Base-by-base conservation (phyloP, 176 grass and related monocot species). In the Dactylis glomerata region DNA sequence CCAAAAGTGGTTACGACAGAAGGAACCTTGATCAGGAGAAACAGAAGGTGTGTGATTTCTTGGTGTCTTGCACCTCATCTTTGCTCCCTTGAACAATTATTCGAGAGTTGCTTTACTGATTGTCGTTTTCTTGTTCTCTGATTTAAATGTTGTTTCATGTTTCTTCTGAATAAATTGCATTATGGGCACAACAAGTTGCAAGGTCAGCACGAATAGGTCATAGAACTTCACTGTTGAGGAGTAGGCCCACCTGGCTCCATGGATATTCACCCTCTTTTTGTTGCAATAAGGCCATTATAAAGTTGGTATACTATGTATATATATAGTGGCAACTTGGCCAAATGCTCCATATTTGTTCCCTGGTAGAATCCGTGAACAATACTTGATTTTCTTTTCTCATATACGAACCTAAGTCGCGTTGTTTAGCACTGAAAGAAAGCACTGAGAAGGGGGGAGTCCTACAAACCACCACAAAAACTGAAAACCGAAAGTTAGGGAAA, bases 21-120 rank as follows among this genome's bases (percentile, higher is more conserved):
- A 31, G 15, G 26, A 74, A 49, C 45, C 70, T 74, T 74, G 70
- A 73, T 44, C 69, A 74, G 44, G 70, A 74, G 24, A 74, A 74
- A 46, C 42, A 74, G 42, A 74, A 74, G 70, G 70, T 74, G 3
- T 8, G 42, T 10, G 64, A 49, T 74, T 49, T 74, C 15, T 50
- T 49, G 9, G 42, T 46, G 4, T 46, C 61, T 64, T 49, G 24
- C 15, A 49, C 45, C 42, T 74, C 70, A 49, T 74, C 16, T 49
- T 74, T 74, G 15, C 42, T 31, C 44, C 26, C 8, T 49, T 6
- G 15, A 64, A 64, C 30, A 32, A 33, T 33, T 64, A 3, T 26
- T 27, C 27, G 56, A 59, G 30, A 33, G 8, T 64, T 33, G 27
- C 59, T 16, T 63, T 63, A 31, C 27, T 16, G 5, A 16, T 31